Percentiles rank a stretch among this genome's conserved stretches.
phyloP scores from a whole-genome alignment of 345 rosid species.

The Eucalyptus curtisii region DNA sequence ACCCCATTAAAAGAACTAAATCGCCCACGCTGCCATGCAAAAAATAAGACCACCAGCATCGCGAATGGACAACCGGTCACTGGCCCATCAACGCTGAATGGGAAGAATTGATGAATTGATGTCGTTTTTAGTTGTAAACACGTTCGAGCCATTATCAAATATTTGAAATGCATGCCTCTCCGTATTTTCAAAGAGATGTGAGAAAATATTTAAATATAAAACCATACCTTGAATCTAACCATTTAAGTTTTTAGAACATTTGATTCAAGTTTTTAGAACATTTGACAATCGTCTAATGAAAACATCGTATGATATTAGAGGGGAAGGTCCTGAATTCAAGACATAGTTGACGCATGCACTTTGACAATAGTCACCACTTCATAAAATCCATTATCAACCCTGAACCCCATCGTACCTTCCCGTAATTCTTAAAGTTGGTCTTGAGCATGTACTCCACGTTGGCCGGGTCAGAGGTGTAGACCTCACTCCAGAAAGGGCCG shows the following conservation, averaged over 20 bases:
- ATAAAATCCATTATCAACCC: not conserved
- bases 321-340: fast-evolving
- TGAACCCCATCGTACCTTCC: constrained; percentile 11
- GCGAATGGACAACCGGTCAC: not conserved
- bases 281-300: fast-evolving
- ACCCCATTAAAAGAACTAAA: not conserved
- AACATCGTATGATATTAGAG: fast-evolving
- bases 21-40: not conserved
- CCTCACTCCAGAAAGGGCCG: constrained; percentile 25
- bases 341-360: not conserved
- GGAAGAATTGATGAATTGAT: not conserved
- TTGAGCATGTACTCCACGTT: constrained; percentile 39
- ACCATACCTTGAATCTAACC: no score
- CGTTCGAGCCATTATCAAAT: not conserved
- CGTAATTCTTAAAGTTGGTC: constrained; percentile 30
- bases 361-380: not conserved
- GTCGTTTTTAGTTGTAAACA: not conserved
- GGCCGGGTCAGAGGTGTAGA: constrained; percentile 32
- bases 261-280: no score
- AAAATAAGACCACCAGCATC: not conserved
- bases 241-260: no score
- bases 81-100: not conserved
- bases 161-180: not conserved
- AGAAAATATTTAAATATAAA: no score
- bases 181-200: not conserved